A percentile compares a stretch with the other conserved stretches of the same genome.
Conservation (phyloP, 73 alveolate species). For the Paramecium caudatum region DNA sequence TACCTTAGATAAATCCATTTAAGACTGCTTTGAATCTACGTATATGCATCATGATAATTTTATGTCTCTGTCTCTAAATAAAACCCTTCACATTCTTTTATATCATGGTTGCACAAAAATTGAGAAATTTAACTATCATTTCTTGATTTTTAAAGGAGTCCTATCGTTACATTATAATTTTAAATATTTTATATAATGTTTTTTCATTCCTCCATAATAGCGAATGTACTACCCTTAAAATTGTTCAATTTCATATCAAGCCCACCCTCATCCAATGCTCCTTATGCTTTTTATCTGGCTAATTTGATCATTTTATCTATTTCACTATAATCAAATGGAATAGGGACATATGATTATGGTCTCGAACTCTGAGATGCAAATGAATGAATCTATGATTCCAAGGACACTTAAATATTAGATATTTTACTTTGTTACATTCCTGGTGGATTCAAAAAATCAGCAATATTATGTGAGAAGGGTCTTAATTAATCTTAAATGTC, state of each 20-base stretch:
- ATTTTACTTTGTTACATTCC: neutral
- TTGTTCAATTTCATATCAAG: neutral
- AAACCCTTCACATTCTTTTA: constrained; percentile 60
- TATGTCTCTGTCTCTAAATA: constrained; percentile 30
- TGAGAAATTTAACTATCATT: constrained; percentile 14
- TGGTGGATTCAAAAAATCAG: neutral
- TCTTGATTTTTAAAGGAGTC: constrained; percentile 37
- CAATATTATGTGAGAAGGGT: neutral
- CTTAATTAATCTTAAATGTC: neutral
- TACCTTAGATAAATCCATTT: constrained; percentile 53
- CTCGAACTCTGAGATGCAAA: neutral
- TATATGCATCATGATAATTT: constrained; percentile 59
- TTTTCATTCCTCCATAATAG: neutral
- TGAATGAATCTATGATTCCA: neutral
- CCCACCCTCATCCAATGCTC: neutral
- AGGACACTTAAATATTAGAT: neutral
- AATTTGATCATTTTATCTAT: neutral
- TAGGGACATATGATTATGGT: neutral
- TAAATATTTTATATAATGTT: constrained; percentile 21
- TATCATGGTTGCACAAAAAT: constrained; percentile 57
- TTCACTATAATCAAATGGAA: constrained; percentile 29
- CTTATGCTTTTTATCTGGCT: constrained; percentile 9
- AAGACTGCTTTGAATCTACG: constrained; percentile 53
- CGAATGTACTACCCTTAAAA: neutral
- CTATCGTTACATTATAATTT: constrained; percentile 50